Conservation (phyloP, 2,329 filamentous ascomycete genomes). For the Paraconiothyrium sp. region DNA sequence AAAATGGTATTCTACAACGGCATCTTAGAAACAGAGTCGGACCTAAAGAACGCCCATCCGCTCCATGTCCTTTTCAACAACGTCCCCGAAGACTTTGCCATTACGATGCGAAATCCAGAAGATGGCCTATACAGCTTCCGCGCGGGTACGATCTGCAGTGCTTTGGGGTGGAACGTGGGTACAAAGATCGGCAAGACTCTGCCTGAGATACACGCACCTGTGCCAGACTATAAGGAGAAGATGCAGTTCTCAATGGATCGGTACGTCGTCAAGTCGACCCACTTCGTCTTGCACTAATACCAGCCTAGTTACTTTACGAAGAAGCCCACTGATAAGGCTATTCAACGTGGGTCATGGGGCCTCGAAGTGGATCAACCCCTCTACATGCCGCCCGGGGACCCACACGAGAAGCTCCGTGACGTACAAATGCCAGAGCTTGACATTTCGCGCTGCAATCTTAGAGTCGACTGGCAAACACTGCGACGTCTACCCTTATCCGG, state of each 20-base stretch:
- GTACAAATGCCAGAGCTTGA: conserved; percentile 66
- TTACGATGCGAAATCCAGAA: conserved; percentile 75
- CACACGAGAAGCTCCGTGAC: conserved; percentile 68
- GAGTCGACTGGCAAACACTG: conserved; percentile 90
- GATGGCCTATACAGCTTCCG: conserved; percentile 79
- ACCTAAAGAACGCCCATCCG: conserved; percentile 70
- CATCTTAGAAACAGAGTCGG: conserved; percentile 70
- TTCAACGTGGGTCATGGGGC: conserved; percentile 86
- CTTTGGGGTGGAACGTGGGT: conserved; percentile 80
- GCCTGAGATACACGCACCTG: conserved; percentile 74
- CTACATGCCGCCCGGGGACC: conserved; percentile 75
- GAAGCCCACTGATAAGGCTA: conserved; percentile 76
- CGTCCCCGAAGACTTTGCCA: conserved; percentile 83
- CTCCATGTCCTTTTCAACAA: conserved; percentile 78
- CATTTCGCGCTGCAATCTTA: conserved; percentile 70
- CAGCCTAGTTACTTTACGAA: conserved; percentile 77
- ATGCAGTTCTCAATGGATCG: conserved; percentile 89
- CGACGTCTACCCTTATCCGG: conserved; percentile 79
- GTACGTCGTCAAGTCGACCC: conserved; percentile 54
- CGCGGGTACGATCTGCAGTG: conserved; percentile 80
- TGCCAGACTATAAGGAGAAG: conserved; percentile 87
- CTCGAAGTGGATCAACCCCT: conserved; percentile 79
- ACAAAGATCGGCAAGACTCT: conserved; percentile 77
- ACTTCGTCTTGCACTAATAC: conserved; percentile 14
- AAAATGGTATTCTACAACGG: conserved; percentile 71